phyloP scores from a whole-genome alignment of 1,139 yeast genomes.

The Protomyces arabidopsidicola region DNA sequence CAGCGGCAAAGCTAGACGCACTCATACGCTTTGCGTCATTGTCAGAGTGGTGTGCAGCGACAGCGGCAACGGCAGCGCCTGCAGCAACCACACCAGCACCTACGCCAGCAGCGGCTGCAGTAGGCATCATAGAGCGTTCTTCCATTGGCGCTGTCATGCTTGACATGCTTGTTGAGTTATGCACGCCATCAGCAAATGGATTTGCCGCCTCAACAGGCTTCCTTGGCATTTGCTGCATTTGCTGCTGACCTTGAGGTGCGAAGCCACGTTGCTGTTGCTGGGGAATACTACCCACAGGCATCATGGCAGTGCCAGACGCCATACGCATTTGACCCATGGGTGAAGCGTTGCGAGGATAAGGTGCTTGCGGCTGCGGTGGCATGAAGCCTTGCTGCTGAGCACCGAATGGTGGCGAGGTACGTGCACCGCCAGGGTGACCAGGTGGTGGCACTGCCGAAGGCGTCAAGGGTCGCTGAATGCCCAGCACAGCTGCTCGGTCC shows the following conservation, averaged over 20 bases:
- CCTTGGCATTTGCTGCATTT: neutral
- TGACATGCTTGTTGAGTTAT: neutral
- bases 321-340: neutral
- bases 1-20: slow-evolving; percentile 16
- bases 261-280: slow-evolving; percentile 1
- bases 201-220: neutral
- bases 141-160: neutral
- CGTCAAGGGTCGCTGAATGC: slow-evolving; percentile 23
- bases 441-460: slow-evolving; percentile 11
- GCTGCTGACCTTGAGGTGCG: neutral
- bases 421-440: slow-evolving; percentile 14
- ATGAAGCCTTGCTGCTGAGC: neutral
- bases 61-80: neutral
- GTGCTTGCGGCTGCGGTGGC: slow-evolving; percentile 12
- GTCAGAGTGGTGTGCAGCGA: neutral
- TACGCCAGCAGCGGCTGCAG: neutral
- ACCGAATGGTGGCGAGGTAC: neutral
- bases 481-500: slow-evolving; percentile 18
- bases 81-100: neutral
- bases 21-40: neutral
- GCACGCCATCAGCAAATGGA: slow-evolving; percentile 13
- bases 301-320: neutral
- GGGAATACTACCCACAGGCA: slow-evolving; percentile 2
- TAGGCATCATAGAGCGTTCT: neutral
- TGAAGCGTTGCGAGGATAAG: neutral